Evolutionary conservation across 805 yeast genomes (phyloP).

Genomic region (Cyberlindnera veronae): DNA sequence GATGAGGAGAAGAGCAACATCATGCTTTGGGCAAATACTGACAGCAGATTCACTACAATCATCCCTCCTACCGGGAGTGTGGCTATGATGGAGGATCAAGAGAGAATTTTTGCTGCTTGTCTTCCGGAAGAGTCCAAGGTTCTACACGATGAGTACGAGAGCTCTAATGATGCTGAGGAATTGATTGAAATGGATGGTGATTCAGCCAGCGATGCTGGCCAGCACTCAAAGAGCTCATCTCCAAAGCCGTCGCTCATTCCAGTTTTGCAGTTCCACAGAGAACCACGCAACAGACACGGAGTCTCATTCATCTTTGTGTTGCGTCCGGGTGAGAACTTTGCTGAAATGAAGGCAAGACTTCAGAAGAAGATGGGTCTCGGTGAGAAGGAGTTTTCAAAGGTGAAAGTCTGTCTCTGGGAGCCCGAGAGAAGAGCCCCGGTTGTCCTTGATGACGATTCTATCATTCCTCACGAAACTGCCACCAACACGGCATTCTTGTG

Average conservation of each 20-base stretch:
- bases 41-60: conserved; percentile 34
- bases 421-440: conserved; percentile 32
- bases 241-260: conserved; percentile 53
- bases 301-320: conserved; percentile 78
- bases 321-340: conserved; percentile 61
- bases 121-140: conserved; percentile 34
- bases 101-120: conserved; percentile 43
- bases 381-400: conserved; percentile 73
- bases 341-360: conserved; percentile 61
- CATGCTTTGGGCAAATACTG: conserved; percentile 53
- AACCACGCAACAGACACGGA: conserved; percentile 67
- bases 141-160: conserved; percentile 18
- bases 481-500: conserved; percentile 65
- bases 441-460: conserved; percentile 43
- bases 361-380: conserved; percentile 71
- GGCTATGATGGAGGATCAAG: conserved; percentile 35
- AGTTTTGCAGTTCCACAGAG: conserved; percentile 76
- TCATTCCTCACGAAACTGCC: conserved; percentile 51
- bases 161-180: conserved; percentile 22
- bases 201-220: conserved; percentile 20
- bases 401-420: conserved; percentile 45
- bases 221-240: no score
- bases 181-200: conserved; percentile 11
- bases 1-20: conserved; percentile 44
- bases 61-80: conserved; percentile 36